Evolutionary conservation across 352 stramenopile genomes (phyloP), one percentile per base, ranked within the genome.

Genomic region (Pythium dissimile): DNA sequence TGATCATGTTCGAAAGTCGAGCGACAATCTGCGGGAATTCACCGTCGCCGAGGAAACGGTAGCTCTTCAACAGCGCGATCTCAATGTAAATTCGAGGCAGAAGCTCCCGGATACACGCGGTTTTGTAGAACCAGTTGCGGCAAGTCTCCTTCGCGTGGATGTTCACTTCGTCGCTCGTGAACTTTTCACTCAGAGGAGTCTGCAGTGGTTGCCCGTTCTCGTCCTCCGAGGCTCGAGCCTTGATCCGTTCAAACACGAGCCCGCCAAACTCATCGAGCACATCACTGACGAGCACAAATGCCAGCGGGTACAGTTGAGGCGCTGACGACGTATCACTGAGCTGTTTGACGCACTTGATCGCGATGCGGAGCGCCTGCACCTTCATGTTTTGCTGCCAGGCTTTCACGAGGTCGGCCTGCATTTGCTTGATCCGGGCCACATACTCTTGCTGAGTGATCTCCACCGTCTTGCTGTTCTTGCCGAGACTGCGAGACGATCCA

Each of bases 91-190:
- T 94, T 35, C 91, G 79, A 11, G 91, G 91, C 31, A 97, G 66
- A 20, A 98, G 78, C 54, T 97, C 89, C 41, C 89, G 83, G 53
- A 98, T 97, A 60, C 88, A 97, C 15, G 88, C 87, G 0, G 86
- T 96, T 71, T 98, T 98, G 81, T 97, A 97, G 52, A 98, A 96
- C 91, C 91, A 97, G 64, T 97, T 97, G 13, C 89, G 86, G 21
- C 86, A 96, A 21, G 86, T 97, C 65, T 97, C 91, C 13, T 88
- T 94, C 0, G 91, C 89, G 52, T 94, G 84, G 13, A 91, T 73
- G 47, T 89, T 89, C 11, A 97, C 72, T 38, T 97, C 86, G 6
- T 67, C 73, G 42, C 73, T 81, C 11, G 75, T 88, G 50, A 95
- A 97, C 43, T 75, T 60, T 9, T 89, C 80, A 1, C 71, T 52